Base-by-base conservation (phyloP, 1,139 yeast genomes). In the Yamadazyma sp. region DNA sequence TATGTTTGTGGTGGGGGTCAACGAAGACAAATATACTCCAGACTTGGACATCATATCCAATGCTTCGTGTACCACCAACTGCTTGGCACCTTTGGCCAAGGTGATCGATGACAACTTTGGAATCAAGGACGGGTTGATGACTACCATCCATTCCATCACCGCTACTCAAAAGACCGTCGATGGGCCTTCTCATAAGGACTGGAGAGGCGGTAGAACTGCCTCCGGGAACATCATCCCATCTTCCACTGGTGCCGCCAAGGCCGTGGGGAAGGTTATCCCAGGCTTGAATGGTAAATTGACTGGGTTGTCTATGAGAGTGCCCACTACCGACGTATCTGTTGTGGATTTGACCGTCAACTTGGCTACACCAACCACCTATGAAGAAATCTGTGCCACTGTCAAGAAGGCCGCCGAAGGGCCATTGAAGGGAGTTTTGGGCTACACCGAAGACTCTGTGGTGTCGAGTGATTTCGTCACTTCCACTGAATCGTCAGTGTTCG, bases 131-230 rank as follows among this genome's bases (percentile, higher is more conserved):
- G 88, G 86, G 69, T 74, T 82, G 61, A 82, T 82, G 88, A 83
- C 88, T 70, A 83, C 88, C 49, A 83, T 81, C 55, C 88, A 83
- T 77, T 81, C 88, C 59, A 78, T 81, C 71, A 82, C 88, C 54
- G 88, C 88, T 60, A 80, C 88, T 63, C 89, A 83, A 69, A 83
- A 83, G 79, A 80, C 87, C 49, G 89, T 83, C 51, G 89, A 83
- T 62, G 89, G 89, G 65, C 87, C 88, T 56, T 82, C 88, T 62
- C 80, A 78, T 76, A 83, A 83, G 78, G 89, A 83, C 78, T 83
- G 89, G 89, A 79, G 89, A 75, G 89, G 89, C 62, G 89, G 89
- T 64, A 80, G 89, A 69, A 79, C 88, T 61, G 89, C 88, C 58
- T 77, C 86, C 41, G 87, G 81, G 59, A 83, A 83, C 82, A 81